phyloP scores from a whole-genome alignment of 139 green algal species.

The Coelastrella sp. region DNA sequence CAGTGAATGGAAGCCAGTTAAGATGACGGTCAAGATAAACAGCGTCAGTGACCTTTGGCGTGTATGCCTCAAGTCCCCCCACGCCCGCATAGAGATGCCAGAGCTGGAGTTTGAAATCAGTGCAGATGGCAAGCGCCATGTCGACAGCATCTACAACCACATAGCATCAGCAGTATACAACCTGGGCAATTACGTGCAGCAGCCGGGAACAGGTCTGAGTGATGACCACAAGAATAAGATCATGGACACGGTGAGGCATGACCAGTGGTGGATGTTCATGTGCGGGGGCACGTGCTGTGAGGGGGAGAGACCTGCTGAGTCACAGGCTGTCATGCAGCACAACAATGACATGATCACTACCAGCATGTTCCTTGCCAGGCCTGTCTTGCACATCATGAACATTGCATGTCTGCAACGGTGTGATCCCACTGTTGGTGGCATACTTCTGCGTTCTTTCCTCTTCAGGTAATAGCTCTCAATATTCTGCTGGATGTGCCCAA shows the following conservation, averaged over 20 bases:
- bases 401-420: too few relatives aligned
- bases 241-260: slow-evolving; percentile 54
- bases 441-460: not conserved
- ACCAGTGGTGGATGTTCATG: not conserved
- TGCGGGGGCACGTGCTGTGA: not conserved
- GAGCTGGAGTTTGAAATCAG: slow-evolving; percentile 80
- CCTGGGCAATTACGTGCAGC: slow-evolving; percentile 47
- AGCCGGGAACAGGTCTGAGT: slow-evolving; percentile 32
- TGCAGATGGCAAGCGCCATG: slow-evolving; percentile 65
- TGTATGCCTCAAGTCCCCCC: slow-evolving; percentile 61
- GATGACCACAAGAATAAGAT: slow-evolving; percentile 59
- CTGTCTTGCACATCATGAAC: too few relatives aligned
- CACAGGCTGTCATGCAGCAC: too few relatives aligned
- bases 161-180: slow-evolving; percentile 69
- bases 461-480: slow-evolving; percentile 49
- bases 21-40: slow-evolving; percentile 60
- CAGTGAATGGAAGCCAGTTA: slow-evolving; percentile 56
- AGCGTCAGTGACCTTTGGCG: slow-evolving; percentile 61
- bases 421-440: not conserved
- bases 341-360: too few relatives aligned
- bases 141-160: slow-evolving; percentile 82
- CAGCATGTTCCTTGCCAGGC: too few relatives aligned
- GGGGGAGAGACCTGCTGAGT: too few relatives aligned
- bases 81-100: slow-evolving; percentile 70
- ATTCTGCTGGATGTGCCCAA: slow-evolving; percentile 66